These are phyloP conservation scores for Sparassis latifolia DNA, from an alignment of 1,284 basidiomycete species.

Conservation along the genomic window DNA sequence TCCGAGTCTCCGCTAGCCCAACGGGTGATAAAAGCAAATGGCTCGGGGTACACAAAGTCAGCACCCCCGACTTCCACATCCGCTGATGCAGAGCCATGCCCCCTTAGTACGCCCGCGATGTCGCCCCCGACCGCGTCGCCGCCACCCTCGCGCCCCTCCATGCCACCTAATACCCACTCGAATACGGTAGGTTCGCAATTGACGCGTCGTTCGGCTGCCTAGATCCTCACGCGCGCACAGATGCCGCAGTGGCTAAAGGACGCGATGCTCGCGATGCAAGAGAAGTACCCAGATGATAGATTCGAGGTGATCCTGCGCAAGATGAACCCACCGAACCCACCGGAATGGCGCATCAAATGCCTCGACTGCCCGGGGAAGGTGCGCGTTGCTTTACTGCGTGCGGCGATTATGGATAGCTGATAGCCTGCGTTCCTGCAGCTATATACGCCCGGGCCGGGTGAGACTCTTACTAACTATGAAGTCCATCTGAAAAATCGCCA, in stretches of 20 bases:
- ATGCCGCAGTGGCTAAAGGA: conserved; percentile 64
- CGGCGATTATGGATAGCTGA: neutral
- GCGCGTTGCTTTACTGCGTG: conserved; percentile 13
- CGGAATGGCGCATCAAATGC: conserved; percentile 93
- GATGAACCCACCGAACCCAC: conserved; percentile 39
- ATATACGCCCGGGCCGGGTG: conserved; percentile 90
- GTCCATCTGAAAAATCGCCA: conserved; percentile 81
- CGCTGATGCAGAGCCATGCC: neutral
- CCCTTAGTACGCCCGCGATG: conserved; percentile 2
- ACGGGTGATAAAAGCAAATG: conserved; percentile 46
- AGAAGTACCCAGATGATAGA: conserved; percentile 74
- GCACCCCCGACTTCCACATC: conserved; percentile 15
- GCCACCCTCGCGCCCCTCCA: conserved; percentile 4
- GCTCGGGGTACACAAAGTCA: conserved; percentile 26
- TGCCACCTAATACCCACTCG: conserved; percentile 2
- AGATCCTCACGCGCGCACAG: conserved; percentile 9
- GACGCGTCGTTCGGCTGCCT: neutral
- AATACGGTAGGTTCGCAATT: conserved; percentile 11
- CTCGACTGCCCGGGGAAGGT: conserved; percentile 93
- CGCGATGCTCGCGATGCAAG: conserved; percentile 61
- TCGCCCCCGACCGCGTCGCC: conserved; percentile 5
- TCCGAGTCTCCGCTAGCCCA: conserved; percentile 65
- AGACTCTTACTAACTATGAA: conserved; percentile 87
- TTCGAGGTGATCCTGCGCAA: conserved; percentile 74
- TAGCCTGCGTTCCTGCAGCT: conserved; percentile 42